Evolutionary conservation across 2,329 filamentous ascomycete species (phyloP), one percentile per base, ranked within the genome.

Genomic region (Penicillium capsulatum): DNA sequence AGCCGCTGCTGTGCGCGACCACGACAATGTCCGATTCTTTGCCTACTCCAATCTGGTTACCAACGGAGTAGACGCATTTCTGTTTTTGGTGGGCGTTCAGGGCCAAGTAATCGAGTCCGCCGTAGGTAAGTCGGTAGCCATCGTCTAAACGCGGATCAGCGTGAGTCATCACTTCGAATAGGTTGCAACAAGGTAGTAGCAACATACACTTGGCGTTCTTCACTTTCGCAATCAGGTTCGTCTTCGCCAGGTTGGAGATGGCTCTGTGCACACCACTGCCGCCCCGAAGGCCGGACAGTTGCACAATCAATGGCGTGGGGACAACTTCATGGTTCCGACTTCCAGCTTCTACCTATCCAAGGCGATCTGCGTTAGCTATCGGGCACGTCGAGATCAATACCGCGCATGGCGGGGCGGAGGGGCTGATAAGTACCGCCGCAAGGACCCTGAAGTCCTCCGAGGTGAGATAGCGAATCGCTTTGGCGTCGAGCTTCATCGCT

Each of bases 1-100:
- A 72, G 42, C 88, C 89, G 4, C 75, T 76, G 36, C 88, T 76
- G 57, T 89, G 81, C 39, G 92, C 91, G 34, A 95, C 90, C 42
- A 97, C 83, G 66, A 94, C 86, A 60, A 98, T 97, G 61, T 98
- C 92, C 54, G 87, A 94, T 70, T 98, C 92, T 66, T 98, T 98
- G 38, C 92, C 92, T 3, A 97, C 90, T 33, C 94, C 92, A 50
- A 98, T 87, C 59, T 94, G 86, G 65, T 85, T 92, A 37, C 92
- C 92, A 3, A 97, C 87, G 53, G 86, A 94, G 76, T 94, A 97
- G 28, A 97, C 78, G 40, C 77, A 79, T 54, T 84, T 83, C 50
- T 81, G 76, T 55, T 86, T 84, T 42, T 90, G 83, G 64, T 97
- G 84, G 0, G 88, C 82, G 68, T 97, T 89, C 38, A 98, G 76